Conservation (phyloP, 2,329 filamentous ascomycete genomes). For the Neonectria neomacrospora region DNA sequence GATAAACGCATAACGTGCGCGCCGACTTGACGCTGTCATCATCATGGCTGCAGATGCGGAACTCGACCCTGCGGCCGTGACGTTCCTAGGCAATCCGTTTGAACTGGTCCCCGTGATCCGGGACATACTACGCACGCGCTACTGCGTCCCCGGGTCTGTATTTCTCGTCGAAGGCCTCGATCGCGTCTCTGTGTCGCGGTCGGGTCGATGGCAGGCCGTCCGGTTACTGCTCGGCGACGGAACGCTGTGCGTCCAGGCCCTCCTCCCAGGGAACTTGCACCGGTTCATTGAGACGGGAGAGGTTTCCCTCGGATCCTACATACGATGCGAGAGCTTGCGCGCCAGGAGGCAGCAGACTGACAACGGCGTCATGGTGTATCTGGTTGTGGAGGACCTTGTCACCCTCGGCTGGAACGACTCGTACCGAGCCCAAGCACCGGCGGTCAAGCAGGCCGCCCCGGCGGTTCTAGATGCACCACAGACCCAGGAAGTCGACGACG, state of each 20-base stretch:
- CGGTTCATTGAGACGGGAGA: conserved; percentile 58
- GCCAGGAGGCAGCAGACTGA: conserved; percentile 44
- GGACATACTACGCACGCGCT: conserved; percentile 61
- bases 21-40: conserved; percentile 23
- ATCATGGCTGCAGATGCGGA: conserved; percentile 38
- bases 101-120: conserved; percentile 55
- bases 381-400: conserved; percentile 58
- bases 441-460: background rate
- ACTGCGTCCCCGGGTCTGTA: conserved; percentile 59
- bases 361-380: conserved; percentile 51
- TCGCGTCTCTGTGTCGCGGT: conserved; percentile 48
- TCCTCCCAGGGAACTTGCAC: conserved; percentile 59
- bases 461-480: background rate
- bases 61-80: conserved; percentile 45
- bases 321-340: conserved; percentile 57
- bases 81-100: conserved; percentile 41
- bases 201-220: conserved; percentile 55
- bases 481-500: conserved; percentile 11
- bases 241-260: conserved; percentile 64
- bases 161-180: conserved; percentile 63
- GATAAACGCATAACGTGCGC: conserved; percentile 2
- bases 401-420: conserved; percentile 61
- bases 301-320: conserved; percentile 61
- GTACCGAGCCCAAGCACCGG: conserved; percentile 42
- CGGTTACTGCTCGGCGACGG: conserved; percentile 64